Evolutionary conservation across 495 filamentous ascomycete species (phyloP), one percentile per base, ranked within the genome.

Genomic region (Mytilinidion resinicola): DNA sequence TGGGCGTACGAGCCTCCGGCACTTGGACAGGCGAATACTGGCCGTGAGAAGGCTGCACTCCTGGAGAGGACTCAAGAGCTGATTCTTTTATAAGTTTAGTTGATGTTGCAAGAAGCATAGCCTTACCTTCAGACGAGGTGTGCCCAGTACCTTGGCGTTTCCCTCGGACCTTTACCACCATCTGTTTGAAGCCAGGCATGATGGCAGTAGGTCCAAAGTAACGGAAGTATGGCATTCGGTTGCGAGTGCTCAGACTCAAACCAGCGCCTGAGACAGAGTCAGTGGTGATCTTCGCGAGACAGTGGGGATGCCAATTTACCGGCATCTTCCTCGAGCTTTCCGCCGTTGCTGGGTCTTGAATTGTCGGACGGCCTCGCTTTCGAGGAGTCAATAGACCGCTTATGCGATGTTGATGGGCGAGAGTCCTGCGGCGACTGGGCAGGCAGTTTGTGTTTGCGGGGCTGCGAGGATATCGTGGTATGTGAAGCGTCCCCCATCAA

Each of bases 181-280:
- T 91, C 67, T 91, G 87, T 70, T 92, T 95, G 72, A 89, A 92
- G n/a, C 89, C 89, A 2, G 89, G 89, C 37, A 91, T 87, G 63
- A 95, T 95, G 56, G 89, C 89, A 2, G 89, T 95, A 0, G 88
- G 88, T 0, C 89, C 89, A 67, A 92, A 91, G 67, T 91, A 95
- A 44, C 89, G 76, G 69, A 92, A 95, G 68, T 90, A 95, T 1
- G 89, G 89, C 55, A 92, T 86, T 53, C 88, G 86, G 60, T 86
- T 75, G 75, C 84, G 70, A 52, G 70, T 66, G 36, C 66, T 57
- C 5, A 70, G 53, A 30, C 60, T 67, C 30, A 72, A 57, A 21
- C 53, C 44, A 15, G 25, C 6, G 25, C 25, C 25, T 30, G 25
- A 30, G n/a, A 30, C 25, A 30, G 25, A 6, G 25, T 30, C 25